These are phyloP conservation scores for Candida labiduridarum DNA, from an alignment of 1,139 yeast species.

Conservation along the genomic window DNA sequence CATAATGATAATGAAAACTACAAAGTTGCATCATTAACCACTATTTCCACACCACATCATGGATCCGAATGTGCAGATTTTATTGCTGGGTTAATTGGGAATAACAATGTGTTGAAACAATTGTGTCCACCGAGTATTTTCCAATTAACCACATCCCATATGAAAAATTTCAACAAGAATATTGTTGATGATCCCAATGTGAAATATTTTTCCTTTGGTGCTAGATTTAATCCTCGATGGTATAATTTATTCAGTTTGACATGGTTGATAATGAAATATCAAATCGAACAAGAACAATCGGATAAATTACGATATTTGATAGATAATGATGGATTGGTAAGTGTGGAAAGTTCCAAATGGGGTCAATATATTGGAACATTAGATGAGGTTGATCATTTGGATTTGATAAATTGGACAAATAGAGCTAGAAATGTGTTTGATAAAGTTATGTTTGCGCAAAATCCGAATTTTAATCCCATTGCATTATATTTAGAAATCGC, in stretches of 20 bases:
- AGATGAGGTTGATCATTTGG: constrained; percentile 80
- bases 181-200: constrained; percentile 63
- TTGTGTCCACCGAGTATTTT: constrained; percentile 50
- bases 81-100: constrained; percentile 37
- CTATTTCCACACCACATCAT: constrained; percentile 84
- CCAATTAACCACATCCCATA: constrained; percentile 61
- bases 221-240: constrained; percentile 65
- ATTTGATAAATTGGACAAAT: constrained; percentile 81
- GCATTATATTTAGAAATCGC: constrained; percentile 77
- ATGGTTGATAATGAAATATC: constrained; percentile 57
- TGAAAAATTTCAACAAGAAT: constrained; percentile 54
- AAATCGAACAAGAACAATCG: constrained; percentile 17
- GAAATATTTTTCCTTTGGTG: constrained; percentile 81
- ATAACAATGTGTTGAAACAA: constrained; percentile 17
- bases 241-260: constrained; percentile 62
- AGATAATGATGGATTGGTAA: constrained; percentile 85
- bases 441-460: constrained; percentile 33
- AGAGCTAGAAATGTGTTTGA: constrained; percentile 41
- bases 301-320: constrained; percentile 12
- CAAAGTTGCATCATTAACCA: constrained; percentile 71
- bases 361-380: constrained; percentile 81
- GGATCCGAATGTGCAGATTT: constrained; percentile 87
- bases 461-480: constrained; percentile 63
- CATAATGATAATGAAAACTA: constrained; percentile 39
- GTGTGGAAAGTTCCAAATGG: constrained; percentile 80